Percentiles rank a stretch among this genome's conserved stretches.
phyloP scores from a whole-genome alignment of 345 rosid species.

The Hibiscus tridactylites region DNA sequence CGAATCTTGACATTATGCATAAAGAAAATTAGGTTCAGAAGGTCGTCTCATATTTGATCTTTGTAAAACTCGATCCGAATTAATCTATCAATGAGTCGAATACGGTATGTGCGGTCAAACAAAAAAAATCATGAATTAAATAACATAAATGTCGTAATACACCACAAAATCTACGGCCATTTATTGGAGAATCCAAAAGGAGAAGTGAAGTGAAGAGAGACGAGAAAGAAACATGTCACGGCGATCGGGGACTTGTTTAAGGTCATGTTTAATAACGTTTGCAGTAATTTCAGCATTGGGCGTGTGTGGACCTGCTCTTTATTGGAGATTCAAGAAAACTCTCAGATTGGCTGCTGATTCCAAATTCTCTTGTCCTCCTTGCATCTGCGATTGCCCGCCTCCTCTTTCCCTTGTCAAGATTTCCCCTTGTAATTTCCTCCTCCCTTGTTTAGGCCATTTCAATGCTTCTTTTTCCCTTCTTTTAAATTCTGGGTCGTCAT shows the following conservation, averaged over 20 bases:
- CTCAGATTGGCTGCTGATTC: constrained; percentile 25
- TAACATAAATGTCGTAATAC: no score
- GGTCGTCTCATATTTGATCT: no score
- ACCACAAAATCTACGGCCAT: no score
- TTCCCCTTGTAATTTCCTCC: constrained; percentile 60
- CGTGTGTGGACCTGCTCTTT: constrained; percentile 88
- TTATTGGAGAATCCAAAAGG: no score
- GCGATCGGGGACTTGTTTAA: constrained; percentile 70
- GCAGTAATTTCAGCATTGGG: constrained; percentile 83
- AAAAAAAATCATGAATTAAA: no score
- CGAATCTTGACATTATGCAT: no score
- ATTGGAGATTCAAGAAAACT: constrained; percentile 77
- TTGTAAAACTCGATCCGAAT: no score
- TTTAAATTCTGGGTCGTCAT: not conserved
- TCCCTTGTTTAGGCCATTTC: not conserved
- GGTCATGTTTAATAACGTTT: constrained; percentile 74
- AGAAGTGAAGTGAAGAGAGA: not conserved
- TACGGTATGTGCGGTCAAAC: no score
- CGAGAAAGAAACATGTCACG: constrained; percentile 48
- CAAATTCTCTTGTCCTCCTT: constrained; percentile 62
- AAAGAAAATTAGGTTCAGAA: no score
- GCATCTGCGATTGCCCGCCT: constrained; percentile 86
- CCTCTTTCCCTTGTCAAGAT: constrained; percentile 84
- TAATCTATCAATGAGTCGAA: no score
- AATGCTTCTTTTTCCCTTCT: no score